Conservation (phyloP, 805 yeast genomes). For the Maudiozyma serrabonitensis region DNA sequence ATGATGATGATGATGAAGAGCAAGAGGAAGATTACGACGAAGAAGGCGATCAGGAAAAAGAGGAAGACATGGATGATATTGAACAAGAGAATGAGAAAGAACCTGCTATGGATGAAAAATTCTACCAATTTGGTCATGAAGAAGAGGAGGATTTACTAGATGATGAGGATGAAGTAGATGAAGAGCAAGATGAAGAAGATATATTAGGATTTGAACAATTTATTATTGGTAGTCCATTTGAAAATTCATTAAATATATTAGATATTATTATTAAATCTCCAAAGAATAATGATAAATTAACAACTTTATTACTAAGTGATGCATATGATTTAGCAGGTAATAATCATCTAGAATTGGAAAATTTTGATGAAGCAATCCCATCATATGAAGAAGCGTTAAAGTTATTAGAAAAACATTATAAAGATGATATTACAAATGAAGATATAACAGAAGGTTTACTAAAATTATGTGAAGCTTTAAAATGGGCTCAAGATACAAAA, state of each 20-base stretch:
- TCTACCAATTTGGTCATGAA: constrained; percentile 19
- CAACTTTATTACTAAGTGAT: constrained; percentile 47
- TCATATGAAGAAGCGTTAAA: constrained; percentile 50
- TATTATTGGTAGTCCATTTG: constrained; percentile 36
- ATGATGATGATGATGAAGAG: constrained; percentile 7
- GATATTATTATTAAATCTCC: constrained; percentile 35
- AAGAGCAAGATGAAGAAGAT: constrained; percentile 3
- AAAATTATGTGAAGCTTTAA: constrained; percentile 15
- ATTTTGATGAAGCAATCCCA: constrained; percentile 64
- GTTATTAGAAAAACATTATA: constrained; percentile 28
- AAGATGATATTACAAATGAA: not conserved
- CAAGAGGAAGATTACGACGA: constrained; percentile 1
- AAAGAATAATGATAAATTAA: not conserved
- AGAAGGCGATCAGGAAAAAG: constrained; percentile 19
- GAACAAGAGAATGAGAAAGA: constrained; percentile 20
- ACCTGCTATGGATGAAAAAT: constrained; percentile 7
- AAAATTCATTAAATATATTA: constrained; percentile 57
- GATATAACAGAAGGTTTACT: constrained; percentile 8
- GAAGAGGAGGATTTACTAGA: constrained; percentile 13
- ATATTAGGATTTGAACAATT: constrained; percentile 6
- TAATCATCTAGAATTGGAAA: constrained; percentile 81
- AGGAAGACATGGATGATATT: constrained; percentile 19
- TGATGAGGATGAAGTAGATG: constrained; percentile 5
- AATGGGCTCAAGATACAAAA: constrained; percentile 14
- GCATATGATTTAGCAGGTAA: constrained; percentile 79